Evolutionary conservation across 495 filamentous ascomycete genomes (phyloP), one percentile per base, ranked within the genome.

Genomic region (Xylaria sp.): DNA sequence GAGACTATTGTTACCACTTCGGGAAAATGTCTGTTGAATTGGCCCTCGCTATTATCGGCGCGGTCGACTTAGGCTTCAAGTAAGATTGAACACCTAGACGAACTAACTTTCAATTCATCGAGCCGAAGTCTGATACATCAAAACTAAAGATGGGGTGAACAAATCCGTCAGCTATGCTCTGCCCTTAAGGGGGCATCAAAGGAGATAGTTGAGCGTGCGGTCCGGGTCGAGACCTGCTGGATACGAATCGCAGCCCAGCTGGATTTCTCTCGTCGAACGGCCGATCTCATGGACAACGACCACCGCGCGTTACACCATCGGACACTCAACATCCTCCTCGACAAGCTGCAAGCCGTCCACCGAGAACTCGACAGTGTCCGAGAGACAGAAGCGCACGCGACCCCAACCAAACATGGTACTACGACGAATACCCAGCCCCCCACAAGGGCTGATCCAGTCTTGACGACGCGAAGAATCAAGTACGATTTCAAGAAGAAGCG

Each of bases 171-270:
- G 9, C 12, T 41, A 31, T 77, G 75, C 31, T 70, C 66, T 17
- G 46, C 68, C 1, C 43, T 74, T 29, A 78, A 68, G 44, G 62
- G 76, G 15, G 77, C 75, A 1, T 71, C 80, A 15, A 59, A 61
- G 2, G 74, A 77, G 50, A 21, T 82, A 17, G 69, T 26, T 14
- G 84, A 85, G 48, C 70, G 74, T 8, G 35, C 8, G 8, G 35
- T 37, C 8, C 35, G 35, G 1, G 63, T 85, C 6, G 73, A 84
- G 57, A 78, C 69, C 35, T 67, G 78, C 67, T 86, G 84, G 80
- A 53, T 71, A 5, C 72, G 73, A 50, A 75, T 75, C 31, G 77
- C 65, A 29, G 55, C 67, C 41, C 79, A 85, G 63, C 67, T 85
- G 15, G 43, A 78, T 19, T 81, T 85, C 67, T 53, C 84, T 33